Evolutionary conservation across 1,284 basidiomycete genomes (phyloP), one percentile per base, ranked within the genome.

Genomic region (Anthracocystis panici-leucophaei): DNA sequence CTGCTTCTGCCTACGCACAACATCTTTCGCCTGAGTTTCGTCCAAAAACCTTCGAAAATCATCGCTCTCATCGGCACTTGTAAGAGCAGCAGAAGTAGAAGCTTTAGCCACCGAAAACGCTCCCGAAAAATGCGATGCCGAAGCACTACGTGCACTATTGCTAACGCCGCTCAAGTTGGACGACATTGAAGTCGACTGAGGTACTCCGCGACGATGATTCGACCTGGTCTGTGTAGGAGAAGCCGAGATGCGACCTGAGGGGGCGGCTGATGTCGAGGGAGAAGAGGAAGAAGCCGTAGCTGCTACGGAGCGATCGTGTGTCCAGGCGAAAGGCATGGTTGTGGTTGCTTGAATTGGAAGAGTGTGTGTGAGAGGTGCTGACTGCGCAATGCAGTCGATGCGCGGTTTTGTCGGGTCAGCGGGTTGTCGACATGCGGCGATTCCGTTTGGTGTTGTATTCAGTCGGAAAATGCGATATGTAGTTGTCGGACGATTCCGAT

Each of bases 11-110:
- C 59, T 59, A 6, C 51, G 41, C 0, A 29, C 57, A 16, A 62
- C 54, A 12, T 70, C 67, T 40, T 41, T 45, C 16, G 65, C 64
- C 31, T 65, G 67, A 1, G 65, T 64, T 42, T 68, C 49, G 45
- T 68, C 61, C 20, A 68, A 41, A 25, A 68, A 67, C 41, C 56
- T 57, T 9, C 58, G 63, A 44, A 67, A 70, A 48, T 75, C 67
- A 57, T 71, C 65, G 49, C 54, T 70, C 41, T 67, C 65, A 21
- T 72, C 62, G 9, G 65, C 29, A 23, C 57, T 72, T 18, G 56
- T 62, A 14, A 68, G 45, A 0, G 74, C 68, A 8, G 69, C 62
- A 5, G 69, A 65, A 9, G 61, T 62, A 21, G 74, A 57, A 21
- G 69, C 53, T 21, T 63, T 76, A 11, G 57, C 20, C 9, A 69